These are phyloP conservation scores for Herpomyces periplanetae DNA, from an alignment of 2,329 filamentous ascomycete genomes.

Conservation along the genomic window DNA sequence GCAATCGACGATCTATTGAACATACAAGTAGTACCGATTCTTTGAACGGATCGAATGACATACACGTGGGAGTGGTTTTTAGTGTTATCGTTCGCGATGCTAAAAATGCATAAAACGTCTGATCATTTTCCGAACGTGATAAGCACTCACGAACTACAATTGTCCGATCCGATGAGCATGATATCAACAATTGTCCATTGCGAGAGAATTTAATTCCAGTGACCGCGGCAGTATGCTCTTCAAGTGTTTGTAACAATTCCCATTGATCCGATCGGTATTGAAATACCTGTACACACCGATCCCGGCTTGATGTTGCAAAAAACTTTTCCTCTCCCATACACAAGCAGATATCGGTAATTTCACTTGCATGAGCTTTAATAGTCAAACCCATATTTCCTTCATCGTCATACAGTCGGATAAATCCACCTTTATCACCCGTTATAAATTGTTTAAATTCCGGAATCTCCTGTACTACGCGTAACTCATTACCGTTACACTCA, in stretches of 20 bases:
- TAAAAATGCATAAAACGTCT: constrained; percentile 28
- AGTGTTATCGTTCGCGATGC: constrained; percentile 36
- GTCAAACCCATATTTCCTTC: too few relatives aligned
- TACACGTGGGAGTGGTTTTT: constrained; percentile 53
- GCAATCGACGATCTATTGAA: constrained; percentile 19
- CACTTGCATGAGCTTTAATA: constrained; percentile 52
- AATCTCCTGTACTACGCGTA: too few relatives aligned
- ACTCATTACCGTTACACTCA: too few relatives aligned
- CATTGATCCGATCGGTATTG: constrained; percentile 17
- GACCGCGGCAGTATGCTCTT: constrained; percentile 63
- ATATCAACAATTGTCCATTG: constrained; percentile 29
- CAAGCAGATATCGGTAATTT: constrained; percentile 44
- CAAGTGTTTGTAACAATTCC: constrained; percentile 52
- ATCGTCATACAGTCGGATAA: too few relatives aligned
- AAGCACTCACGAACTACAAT: constrained; percentile 44
- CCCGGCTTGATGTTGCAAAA: constrained; percentile 45
- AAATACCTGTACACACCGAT: constrained; percentile 81
- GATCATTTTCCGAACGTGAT: constrained; percentile 15
- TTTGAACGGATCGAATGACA: constrained; percentile 25
- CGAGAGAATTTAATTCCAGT: constrained; percentile 32
- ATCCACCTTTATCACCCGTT: too few relatives aligned
- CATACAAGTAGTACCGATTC: constrained; percentile 16
- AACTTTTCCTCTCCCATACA: constrained; percentile 20
- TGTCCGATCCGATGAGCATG: constrained; percentile 56
- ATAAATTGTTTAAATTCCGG: too few relatives aligned